Base-by-base conservation (phyloP, 176 grass and related monocot genomes). In the Pontederia paniculata region DNA sequence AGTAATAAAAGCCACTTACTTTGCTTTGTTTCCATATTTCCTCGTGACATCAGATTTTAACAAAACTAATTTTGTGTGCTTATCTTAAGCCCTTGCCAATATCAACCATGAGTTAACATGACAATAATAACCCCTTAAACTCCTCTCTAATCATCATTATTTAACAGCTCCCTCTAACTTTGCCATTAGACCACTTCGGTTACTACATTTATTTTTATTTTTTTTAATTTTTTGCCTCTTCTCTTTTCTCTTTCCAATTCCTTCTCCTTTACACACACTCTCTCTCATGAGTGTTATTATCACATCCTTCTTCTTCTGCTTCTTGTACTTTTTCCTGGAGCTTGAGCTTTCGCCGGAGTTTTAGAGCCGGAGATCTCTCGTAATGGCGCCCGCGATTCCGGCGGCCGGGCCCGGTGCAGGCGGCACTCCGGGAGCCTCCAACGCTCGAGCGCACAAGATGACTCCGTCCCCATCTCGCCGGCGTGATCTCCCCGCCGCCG, bases 231-330 rank as follows among this genome's bases (percentile, higher is more conserved):
- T 48, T 69, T 68, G n/a, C 60, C 58, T 37, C 42, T 66, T 22
- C 50, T 23, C 77, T 83, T 81, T 79, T 51, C 52, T 61, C 9
- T 13, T 84, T 82, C 45, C 69, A 65, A 76, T 71, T 59, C 67
- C 62, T 57, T 47, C 59, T 57, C 71, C 10, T 44, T 55, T 21
- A 21, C 4, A 25, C 45, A 21, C 31, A 9, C 17, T 12, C 9
- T 48, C 60, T 71, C 65, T 72, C 79, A 68, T 48, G 45, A 22
- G 23, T 70, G 25, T 43, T 68, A 16, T 44, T 44, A 15, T 5
- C 57, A 43, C n/a, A 44, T 44, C 41, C 21, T 21, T 50, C 18
- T 41, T 3, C 37, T 14, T 0, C 8, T 17, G 15, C 10, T 45
- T 9, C 0, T 62, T 5, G 1, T 47, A 31, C 17, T 47, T 17